These are phyloP conservation scores for Vitis hybrid DNA, from an alignment of 177 flowering plant genomes.

Conservation along the genomic window DNA sequence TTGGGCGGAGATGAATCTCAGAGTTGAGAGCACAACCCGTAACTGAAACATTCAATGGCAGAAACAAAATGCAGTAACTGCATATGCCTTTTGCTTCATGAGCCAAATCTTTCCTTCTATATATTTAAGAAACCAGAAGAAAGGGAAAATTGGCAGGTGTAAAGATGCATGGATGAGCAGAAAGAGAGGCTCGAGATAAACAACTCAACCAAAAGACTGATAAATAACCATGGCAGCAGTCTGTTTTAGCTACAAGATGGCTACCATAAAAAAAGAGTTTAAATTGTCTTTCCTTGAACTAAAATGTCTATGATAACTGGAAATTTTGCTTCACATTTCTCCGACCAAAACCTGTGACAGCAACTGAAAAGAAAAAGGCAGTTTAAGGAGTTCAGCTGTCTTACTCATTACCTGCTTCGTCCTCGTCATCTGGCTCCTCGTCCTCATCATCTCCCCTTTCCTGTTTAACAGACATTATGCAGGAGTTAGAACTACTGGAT, in stretches of 20 bases:
- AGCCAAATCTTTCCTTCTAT: too few relatives aligned
- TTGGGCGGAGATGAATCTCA: too few relatives aligned
- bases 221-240: conserved; percentile 3
- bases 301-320: background rate
- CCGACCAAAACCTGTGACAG: conserved; percentile 5
- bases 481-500: background rate
- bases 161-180: too few relatives aligned
- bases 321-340: conserved; percentile 1
- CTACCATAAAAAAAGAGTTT: background rate
- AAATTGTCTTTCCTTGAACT: background rate
- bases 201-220: too few relatives aligned
- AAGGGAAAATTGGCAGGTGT: too few relatives aligned
- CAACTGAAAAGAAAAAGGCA: background rate
- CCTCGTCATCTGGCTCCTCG: conserved; percentile 7
- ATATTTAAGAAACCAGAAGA: too few relatives aligned
- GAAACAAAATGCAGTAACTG: too few relatives aligned
- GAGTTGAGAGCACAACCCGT: too few relatives aligned
- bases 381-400: conserved; percentile 5
- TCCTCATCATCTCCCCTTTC: conserved; percentile 20
- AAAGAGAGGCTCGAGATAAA: too few relatives aligned
- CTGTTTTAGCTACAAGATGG: conserved; percentile 5
- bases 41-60: too few relatives aligned
- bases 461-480: background rate
- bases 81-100: too few relatives aligned
- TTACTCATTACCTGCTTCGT: conserved; percentile 6